Conservation (phyloP, 306 rosid species). For the Citrullus amarus region DNA sequence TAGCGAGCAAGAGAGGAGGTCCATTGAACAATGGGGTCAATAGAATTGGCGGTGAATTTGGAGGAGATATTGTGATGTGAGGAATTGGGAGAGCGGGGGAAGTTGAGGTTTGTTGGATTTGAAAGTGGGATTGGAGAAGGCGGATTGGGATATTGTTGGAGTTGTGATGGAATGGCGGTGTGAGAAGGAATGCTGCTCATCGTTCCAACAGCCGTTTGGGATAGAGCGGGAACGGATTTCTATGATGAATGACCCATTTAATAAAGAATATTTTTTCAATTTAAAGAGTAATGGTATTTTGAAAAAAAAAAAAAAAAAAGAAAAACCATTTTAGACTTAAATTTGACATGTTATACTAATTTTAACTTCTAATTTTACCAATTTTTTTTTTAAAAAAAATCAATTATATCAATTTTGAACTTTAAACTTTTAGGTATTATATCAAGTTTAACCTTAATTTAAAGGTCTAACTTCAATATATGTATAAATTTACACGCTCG, state of each 20-base stretch:
- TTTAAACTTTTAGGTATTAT: too few relatives aligned
- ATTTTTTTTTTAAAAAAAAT: too few relatives aligned
- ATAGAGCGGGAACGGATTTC: background rate
- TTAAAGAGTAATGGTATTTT: too few relatives aligned
- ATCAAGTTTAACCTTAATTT: too few relatives aligned
- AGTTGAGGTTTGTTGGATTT: slow-evolving; percentile 10
- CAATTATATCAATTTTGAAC: too few relatives aligned
- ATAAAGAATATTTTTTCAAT: too few relatives aligned
- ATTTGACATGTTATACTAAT: too few relatives aligned
- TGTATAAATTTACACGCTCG: too few relatives aligned
- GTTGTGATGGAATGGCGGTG: slow-evolving; percentile 19
- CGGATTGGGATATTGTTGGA: slow-evolving; percentile 23
- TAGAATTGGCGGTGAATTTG: slow-evolving; percentile 9
- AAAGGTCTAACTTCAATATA: too few relatives aligned
- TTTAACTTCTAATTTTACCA: too few relatives aligned
- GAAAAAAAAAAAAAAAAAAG: too few relatives aligned
- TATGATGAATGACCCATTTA: background rate
- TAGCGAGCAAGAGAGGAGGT: slow-evolving; percentile 61
- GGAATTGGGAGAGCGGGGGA: slow-evolving; percentile 4
- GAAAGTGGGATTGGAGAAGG: slow-evolving; percentile 12
- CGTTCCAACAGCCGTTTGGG: slow-evolving; percentile 1
- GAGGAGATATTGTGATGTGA: slow-evolving; percentile 18
- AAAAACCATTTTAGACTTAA: too few relatives aligned
- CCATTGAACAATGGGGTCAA: slow-evolving; percentile 46
- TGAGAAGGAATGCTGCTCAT: slow-evolving; percentile 29